Conservation (phyloP, 108 stramenopile species). For the Mediolabrus comicus region DNA sequence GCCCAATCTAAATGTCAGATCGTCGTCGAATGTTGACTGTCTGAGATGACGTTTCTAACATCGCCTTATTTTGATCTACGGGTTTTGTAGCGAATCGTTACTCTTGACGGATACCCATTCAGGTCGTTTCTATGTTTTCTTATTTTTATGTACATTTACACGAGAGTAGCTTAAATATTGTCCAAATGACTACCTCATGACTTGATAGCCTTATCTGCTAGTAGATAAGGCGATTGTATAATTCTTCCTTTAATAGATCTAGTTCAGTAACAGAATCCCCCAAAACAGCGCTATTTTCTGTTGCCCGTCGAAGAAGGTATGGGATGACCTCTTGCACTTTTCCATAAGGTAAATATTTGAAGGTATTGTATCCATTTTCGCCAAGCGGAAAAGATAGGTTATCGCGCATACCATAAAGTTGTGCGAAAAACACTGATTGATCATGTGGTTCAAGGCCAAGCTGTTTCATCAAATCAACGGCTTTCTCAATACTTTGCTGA, state of each 20-base stretch:
- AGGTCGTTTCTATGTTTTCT: too few relatives aligned
- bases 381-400: constrained; percentile 94
- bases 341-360: constrained; percentile 97
- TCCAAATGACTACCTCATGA: too few relatives aligned
- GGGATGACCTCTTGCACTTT: constrained; percentile 93
- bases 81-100: too few relatives aligned
- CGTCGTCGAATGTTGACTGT: too few relatives aligned
- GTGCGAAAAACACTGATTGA: constrained; percentile 80
- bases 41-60: too few relatives aligned
- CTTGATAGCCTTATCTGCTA: too few relatives aligned
- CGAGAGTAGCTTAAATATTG: too few relatives aligned
- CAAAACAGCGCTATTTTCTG: constrained; percentile 92
- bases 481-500: constrained; percentile 73
- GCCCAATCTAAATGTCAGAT: too few relatives aligned
- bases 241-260: constrained; percentile 52
- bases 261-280: constrained; percentile 59
- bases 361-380: constrained; percentile 72
- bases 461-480: constrained; percentile 72
- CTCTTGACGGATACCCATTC: too few relatives aligned
- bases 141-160: too few relatives aligned
- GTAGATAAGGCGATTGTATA: constrained; percentile 21
- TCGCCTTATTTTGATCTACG: too few relatives aligned
- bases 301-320: constrained; percentile 93
- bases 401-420: constrained; percentile 97
- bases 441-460: constrained; percentile 52